phyloP scores from a whole-genome alignment of 2,329 filamentous ascomycete genomes.

The Mariannaea elegans region DNA sequence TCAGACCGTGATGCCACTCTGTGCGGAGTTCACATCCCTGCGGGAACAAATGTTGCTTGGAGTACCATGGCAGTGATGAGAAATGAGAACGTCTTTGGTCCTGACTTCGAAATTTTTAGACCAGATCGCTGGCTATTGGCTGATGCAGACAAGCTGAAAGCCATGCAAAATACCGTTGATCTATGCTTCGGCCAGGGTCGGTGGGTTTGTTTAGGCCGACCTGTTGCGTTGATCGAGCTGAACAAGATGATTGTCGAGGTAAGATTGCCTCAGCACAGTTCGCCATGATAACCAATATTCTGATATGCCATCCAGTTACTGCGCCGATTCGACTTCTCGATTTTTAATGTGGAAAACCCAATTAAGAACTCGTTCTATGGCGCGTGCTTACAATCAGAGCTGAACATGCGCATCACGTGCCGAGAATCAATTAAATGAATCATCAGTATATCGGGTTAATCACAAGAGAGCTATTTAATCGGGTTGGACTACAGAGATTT shows the following conservation, averaged over 20 bases:
- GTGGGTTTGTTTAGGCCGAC: conserved; percentile 12
- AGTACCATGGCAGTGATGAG: conserved; percentile 13
- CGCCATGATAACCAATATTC: too few relatives aligned
- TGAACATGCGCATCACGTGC: conserved; percentile 6
- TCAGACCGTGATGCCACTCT: conserved; percentile 5
- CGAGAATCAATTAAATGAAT: neutral
- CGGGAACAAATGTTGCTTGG: conserved; percentile 14
- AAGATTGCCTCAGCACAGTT: neutral
- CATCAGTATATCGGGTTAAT: too few relatives aligned
- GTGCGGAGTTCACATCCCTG: conserved; percentile 6
- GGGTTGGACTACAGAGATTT: too few relatives aligned
- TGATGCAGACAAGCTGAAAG: neutral
- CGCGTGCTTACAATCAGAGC: neutral
- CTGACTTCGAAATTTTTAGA: conserved; percentile 1
- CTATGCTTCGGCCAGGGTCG: conserved; percentile 14
- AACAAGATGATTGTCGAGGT: conserved; percentile 19
- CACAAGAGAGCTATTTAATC: too few relatives aligned
- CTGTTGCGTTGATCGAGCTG: conserved; percentile 12
- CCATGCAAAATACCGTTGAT: conserved; percentile 12
- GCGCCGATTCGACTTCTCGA: conserved; percentile 5
- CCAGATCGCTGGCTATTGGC: conserved; percentile 8
- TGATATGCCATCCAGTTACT: neutral
- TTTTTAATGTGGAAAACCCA: neutral
- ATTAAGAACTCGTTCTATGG: neutral
- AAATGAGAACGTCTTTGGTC: neutral